These are phyloP conservation scores for Emergomyces africanus DNA, from an alignment of 2,329 filamentous ascomycete species.

Conservation along the genomic window DNA sequence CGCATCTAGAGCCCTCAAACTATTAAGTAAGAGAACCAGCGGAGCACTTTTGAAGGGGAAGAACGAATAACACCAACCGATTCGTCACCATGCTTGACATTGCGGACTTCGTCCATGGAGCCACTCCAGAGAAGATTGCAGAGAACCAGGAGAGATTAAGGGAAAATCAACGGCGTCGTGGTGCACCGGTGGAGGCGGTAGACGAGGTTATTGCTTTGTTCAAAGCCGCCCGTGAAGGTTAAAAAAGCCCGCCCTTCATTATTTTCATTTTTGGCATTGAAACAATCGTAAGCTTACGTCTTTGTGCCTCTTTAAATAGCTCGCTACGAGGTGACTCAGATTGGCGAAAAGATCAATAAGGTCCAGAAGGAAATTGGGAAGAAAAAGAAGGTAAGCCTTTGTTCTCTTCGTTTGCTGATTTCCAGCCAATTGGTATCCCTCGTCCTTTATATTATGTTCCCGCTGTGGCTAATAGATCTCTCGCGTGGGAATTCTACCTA, in stretches of 20 bases:
- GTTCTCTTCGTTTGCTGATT: not conserved
- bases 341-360: conserved; percentile 74
- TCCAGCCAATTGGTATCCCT: not conserved
- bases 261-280: not conserved
- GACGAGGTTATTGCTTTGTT: conserved; percentile 83
- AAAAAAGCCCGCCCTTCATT: conserved; percentile 9
- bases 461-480: not conserved
- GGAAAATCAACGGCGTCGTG: conserved; percentile 75
- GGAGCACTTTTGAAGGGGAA: not conserved
- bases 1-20: not conserved
- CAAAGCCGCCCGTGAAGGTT: conserved; percentile 72
- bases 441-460: not conserved
- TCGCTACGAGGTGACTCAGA: conserved; percentile 65
- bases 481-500: conserved; percentile 18
- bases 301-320: conserved; percentile 30
- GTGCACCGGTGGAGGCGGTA: conserved; percentile 68
- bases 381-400: conserved; percentile 65
- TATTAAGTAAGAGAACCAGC: not conserved
- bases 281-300: conserved; percentile 1
- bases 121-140: conserved; percentile 80
- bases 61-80: not conserved
- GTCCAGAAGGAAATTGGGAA: conserved; percentile 79
- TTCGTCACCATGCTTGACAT: conserved; percentile 55
- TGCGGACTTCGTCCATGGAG: conserved; percentile 73
- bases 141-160: conserved; percentile 58